These are phyloP conservation scores for Musa acuminata DNA, from an alignment of 176 grass and related monocot genomes.

Conservation along the genomic window DNA sequence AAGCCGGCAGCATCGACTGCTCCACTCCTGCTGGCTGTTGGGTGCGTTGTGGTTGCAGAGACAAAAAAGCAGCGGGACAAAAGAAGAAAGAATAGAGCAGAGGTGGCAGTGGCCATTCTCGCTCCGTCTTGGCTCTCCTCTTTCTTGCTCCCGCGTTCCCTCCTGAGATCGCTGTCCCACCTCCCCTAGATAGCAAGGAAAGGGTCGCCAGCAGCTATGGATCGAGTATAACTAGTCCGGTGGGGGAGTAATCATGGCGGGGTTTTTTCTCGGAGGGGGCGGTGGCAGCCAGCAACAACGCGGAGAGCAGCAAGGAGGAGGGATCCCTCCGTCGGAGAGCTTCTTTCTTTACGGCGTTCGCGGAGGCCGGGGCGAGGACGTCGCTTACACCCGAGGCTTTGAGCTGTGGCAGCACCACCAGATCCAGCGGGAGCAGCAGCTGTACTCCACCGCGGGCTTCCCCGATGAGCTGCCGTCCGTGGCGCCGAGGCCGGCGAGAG, in stretches of 20 bases:
- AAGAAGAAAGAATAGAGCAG: constrained; percentile 1
- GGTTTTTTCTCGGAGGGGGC: constrained; percentile 1
- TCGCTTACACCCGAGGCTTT: background rate
- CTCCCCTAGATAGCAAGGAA: background rate
- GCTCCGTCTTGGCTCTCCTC: background rate
- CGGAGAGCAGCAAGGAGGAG: background rate
- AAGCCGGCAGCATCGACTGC: background rate
- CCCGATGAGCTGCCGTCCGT: background rate
- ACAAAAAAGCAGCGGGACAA: background rate
- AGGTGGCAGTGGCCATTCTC: constrained; percentile 1
- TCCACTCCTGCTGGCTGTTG: background rate
- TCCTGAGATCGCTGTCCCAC: background rate
- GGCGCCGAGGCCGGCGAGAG: background rate
- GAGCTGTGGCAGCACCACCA: constrained; percentile 17
- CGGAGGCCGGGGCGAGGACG: background rate
- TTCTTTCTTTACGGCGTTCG: background rate
- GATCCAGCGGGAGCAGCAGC: background rate
- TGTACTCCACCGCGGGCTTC: background rate
- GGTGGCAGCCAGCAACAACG: background rate
- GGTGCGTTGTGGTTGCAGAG: background rate
- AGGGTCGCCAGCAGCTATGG: background rate
- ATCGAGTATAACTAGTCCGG: background rate
- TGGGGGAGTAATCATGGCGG: background rate
- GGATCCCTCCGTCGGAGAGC: background rate
- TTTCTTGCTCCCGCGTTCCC: background rate